Evolutionary conservation across 441 rosid species (phyloP).

Genomic region (Omphalea diandra): DNA sequence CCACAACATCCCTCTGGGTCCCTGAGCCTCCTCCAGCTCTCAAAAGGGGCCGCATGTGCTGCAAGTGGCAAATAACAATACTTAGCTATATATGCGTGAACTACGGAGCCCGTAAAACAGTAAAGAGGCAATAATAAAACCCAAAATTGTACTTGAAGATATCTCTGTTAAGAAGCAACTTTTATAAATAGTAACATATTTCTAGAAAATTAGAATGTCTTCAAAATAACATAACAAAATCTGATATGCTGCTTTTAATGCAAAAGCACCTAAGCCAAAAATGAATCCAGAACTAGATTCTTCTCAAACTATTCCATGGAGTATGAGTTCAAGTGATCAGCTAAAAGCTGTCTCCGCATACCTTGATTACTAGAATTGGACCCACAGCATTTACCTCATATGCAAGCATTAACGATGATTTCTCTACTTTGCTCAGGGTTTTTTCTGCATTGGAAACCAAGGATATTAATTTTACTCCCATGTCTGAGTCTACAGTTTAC

Average conservation of each 20-base stretch:
- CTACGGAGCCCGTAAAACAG: no score
- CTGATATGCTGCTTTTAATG: background rate
- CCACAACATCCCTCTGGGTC: constrained; percentile 67
- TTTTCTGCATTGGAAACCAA: constrained; percentile 75
- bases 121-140: background rate
- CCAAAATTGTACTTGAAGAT: background rate
- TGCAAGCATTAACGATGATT: constrained; percentile 70
- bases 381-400: constrained; percentile 94
- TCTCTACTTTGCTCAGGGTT: constrained; percentile 74
- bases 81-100: no score
- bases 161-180: constrained; percentile 1
- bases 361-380: constrained; percentile 83
- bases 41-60: constrained; percentile 98
- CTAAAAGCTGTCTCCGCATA: constrained; percentile 18
- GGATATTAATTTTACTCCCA: constrained; percentile 17
- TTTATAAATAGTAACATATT: background rate
- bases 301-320: constrained; percentile 2
- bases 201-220: background rate
- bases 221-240: background rate
- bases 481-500: background rate
- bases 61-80: constrained; percentile 25
- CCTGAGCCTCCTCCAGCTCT: constrained; percentile 77
- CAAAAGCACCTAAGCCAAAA: background rate
- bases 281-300: background rate
- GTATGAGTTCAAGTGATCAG: background rate